These are phyloP conservation scores for Ganoderma sp. DNA, from an alignment of 1,284 basidiomycete species.

Conservation along the genomic window DNA sequence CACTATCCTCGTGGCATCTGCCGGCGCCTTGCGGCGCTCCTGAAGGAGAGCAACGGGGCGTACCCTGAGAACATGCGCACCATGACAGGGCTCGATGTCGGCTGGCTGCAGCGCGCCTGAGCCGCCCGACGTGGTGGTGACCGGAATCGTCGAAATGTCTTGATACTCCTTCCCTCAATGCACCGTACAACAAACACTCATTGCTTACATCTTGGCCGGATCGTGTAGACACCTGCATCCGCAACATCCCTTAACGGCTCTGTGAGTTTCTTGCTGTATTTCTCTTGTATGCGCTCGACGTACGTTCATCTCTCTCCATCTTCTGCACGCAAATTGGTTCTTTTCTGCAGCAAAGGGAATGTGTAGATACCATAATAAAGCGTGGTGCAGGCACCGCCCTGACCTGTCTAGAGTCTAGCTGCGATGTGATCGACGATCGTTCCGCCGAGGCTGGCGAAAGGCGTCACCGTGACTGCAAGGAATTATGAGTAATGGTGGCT, in stretches of 20 bases:
- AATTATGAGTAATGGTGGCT: not conserved
- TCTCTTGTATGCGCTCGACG: conserved; percentile 8
- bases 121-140: not conserved
- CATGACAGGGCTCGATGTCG: conserved; percentile 81
- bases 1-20: conserved; percentile 66
- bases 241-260: conserved; percentile 3
- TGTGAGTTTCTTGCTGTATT: conserved; percentile 15
- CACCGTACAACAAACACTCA: conserved; percentile 6
- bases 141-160: not conserved
- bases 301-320: not conserved
- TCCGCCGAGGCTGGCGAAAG: not conserved
- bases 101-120: conserved; percentile 64
- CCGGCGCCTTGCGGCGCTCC: conserved; percentile 63
- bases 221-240: conserved; percentile 9
- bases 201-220: conserved; percentile 17
- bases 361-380: conserved; percentile 22
- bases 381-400: conserved; percentile 25
- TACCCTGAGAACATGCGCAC: conserved; percentile 76
- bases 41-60: conserved; percentile 63
- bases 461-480: not conserved
- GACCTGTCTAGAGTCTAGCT: not conserved
- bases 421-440: not conserved
- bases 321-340: not conserved
- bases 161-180: not conserved
- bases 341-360: not conserved